Base-by-base conservation (phyloP, 805 yeast species). In the Priceomyces castillae region DNA sequence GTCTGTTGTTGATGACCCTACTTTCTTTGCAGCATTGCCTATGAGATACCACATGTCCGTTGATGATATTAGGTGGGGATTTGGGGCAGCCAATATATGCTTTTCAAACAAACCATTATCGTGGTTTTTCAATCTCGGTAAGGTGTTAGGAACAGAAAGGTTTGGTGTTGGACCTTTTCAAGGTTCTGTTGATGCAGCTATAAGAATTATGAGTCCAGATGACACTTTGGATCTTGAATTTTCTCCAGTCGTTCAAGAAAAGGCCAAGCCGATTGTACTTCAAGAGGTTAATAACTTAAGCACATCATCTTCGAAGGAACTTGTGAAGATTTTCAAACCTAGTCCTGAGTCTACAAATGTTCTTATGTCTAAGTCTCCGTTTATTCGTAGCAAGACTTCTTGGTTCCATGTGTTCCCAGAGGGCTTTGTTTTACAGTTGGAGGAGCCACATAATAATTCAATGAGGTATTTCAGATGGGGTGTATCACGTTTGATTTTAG, bases 401-500 rank as follows among this genome's bases (percentile, higher is more conserved):
- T 92, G 98, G 98, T 79, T 94, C 46, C 98, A 92, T 60, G 80
- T 90, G 3, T 92, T 88, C 63, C 99, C 99, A 0, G 99, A 92
- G 62, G 96, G 95, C 0, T 88, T 84, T 60, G 98, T 92, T 3
- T 77, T 92, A 41, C 99, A 94, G 61, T 61, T 87, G 39, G 76
- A 82, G 47, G 82, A 84, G 28, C 97, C 97, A 0, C 81, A 80
- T 58, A 73, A 77, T 39, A 86, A 88, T 51, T 89, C 97, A 3
- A 87, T 94, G 94, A 73, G 97, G 49, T 92, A 87, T 64, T 92
- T 94, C 73, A 84, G 87, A 58, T 92, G 98, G 98, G 99, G 99
- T 0, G 82, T 90, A 1, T 79, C 96, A 2, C 74, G 99, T 51
- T 59, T 90, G 52, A 74, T 94, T 4, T 65, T 94, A 43, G 99